Evolutionary conservation across 2,329 filamentous ascomycete genomes (phyloP).

Genomic region (Daldinia sp.): DNA sequence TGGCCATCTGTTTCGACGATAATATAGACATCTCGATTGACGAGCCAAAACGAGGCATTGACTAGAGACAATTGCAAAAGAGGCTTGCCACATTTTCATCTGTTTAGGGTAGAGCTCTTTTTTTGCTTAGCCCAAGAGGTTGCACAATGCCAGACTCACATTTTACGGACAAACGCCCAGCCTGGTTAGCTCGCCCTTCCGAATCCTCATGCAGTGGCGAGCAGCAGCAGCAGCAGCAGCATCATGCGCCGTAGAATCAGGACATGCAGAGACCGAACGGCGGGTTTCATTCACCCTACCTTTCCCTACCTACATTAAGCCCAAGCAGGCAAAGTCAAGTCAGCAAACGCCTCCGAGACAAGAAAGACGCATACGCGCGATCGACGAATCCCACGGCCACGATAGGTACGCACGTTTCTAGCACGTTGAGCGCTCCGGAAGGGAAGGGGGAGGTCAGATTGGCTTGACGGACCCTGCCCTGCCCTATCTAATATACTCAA

Average conservation of each 20-base stretch:
- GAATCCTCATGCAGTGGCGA: constrained; percentile 18
- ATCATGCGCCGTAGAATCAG: constrained; percentile 31
- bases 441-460: constrained; percentile 30
- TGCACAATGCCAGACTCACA: constrained; percentile 31
- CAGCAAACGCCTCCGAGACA: constrained; percentile 39
- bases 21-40: constrained; percentile 5
- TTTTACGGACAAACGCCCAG: constrained; percentile 21
- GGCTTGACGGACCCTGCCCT: constrained; percentile 20
- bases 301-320: constrained; percentile 30
- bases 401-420: constrained; percentile 44
- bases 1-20: not conserved
- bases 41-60: constrained; percentile 17
- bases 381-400: constrained; percentile 42
- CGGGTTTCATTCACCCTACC: constrained; percentile 35
- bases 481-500: constrained; percentile 17
- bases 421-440: constrained; percentile 37
- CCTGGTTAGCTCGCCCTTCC: constrained; percentile 24
- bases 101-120: constrained; percentile 13
- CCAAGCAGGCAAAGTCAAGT: constrained; percentile 27
- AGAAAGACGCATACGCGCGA: constrained; percentile 20
- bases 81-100: constrained; percentile 23
- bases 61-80: constrained; percentile 24
- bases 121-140: constrained; percentile 19
- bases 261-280: constrained; percentile 13
- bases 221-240: not conserved